Evolutionary conservation across 352 stramenopile species (phyloP), one percentile per base, ranked within the genome.

Genomic region (Poterioochromonas sp.): DNA sequence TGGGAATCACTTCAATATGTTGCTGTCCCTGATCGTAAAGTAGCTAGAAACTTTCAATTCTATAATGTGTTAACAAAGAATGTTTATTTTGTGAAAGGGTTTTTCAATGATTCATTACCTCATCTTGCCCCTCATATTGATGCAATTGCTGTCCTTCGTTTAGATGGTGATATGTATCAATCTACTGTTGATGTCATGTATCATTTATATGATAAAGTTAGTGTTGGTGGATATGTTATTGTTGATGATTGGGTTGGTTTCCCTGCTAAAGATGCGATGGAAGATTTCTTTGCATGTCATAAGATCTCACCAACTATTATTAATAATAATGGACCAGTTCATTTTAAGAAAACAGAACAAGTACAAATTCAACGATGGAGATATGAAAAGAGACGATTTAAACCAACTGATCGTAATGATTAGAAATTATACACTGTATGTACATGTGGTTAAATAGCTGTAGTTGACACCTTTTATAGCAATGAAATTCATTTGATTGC

Each of bases 171-270:
- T 29, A 78, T 78, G 73, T 78, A 78, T 44, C 37, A 78, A 44
- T 78, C 73, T 39, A 78, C 73, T 1, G 79, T 82, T 32, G 79
- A 82, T 32, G 79, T 82, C 47, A 68, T 82, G 5, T 82, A 81
- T 76, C 78, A 80, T 40, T 43, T 81, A 22, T 81, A 81, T 26
- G 78, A 81, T 29, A 81, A 81, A 49, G 41, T 81, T 1, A 69
- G 41, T 40, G 53, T 81, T 54, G 78, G 78, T 26, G 78, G 78
- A 22, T 81, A 53, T 76, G 78, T 81, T 34, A 81, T 81, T 44
- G 65, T 81, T 53, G 78, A 81, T 39, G 78, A 81, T n/a, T 81
- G 78, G 78, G 60, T 43, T 47, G 76, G 43, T 5, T 81, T 81
- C 77, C 78, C 78, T 18, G 76, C 78, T 15, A 79, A 78, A n/a